These are phyloP conservation scores for Melaleuca alternifolia DNA, from an alignment of 345 rosid species.

Conservation along the genomic window DNA sequence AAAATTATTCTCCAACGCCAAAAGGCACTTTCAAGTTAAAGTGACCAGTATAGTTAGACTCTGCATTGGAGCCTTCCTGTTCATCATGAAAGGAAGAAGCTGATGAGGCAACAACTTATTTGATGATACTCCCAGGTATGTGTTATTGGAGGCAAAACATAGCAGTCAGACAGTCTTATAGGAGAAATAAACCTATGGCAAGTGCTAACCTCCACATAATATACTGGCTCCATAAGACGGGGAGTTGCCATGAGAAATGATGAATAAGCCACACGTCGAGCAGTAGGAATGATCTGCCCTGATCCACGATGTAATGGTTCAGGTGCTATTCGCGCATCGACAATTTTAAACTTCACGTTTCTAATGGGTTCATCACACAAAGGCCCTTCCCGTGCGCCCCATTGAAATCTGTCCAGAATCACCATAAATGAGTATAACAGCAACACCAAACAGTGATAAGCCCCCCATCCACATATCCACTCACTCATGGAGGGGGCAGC, in stretches of 20 bases:
- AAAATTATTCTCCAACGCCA: neutral
- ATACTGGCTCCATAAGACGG: slow-evolving; percentile 98
- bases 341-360: slow-evolving; percentile 92
- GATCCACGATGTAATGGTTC: slow-evolving; percentile 92
- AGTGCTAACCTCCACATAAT: slow-evolving; percentile 77
- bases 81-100: neutral
- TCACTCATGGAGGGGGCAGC: neutral
- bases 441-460: neutral
- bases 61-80: neutral
- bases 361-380: slow-evolving; percentile 98
- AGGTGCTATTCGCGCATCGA: slow-evolving; percentile 89
- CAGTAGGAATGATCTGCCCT: slow-evolving; percentile 97
- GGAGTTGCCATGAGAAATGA: slow-evolving; percentile 97
- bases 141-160: neutral
- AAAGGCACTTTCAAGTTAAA: neutral
- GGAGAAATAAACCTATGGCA: neutral
- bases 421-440: neutral
- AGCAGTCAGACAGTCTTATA: neutral
- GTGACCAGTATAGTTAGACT: neutral
- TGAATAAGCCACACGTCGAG: slow-evolving; percentile 91
- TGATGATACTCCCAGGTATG: neutral
- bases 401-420: slow-evolving; percentile 61
- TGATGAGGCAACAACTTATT: neutral
- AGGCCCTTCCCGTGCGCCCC: slow-evolving; percentile 99
- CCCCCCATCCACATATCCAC: neutral